phyloP scores from a whole-genome alignment of 768 basidiomycete genomes.

The Rhodotorula paludigena region DNA sequence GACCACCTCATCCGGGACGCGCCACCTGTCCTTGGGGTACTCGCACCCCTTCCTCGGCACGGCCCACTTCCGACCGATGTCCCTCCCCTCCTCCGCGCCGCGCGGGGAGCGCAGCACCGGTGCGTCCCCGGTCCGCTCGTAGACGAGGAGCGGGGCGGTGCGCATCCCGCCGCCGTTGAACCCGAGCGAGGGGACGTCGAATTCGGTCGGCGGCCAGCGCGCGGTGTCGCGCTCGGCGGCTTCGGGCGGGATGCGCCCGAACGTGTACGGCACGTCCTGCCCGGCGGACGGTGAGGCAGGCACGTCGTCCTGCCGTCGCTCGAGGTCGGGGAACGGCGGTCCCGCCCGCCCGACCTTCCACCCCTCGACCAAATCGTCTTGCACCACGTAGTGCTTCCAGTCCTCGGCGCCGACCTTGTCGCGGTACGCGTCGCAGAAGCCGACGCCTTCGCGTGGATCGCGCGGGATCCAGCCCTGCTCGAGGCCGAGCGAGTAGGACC shows the following conservation, averaged over 20 bases:
- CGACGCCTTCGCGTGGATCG: constrained; percentile 71
- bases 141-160: neutral
- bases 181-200: neutral
- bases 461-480: constrained; percentile 85
- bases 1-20: neutral
- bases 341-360: constrained; percentile 8
- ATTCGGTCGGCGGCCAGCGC: neutral
- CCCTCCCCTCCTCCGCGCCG: neutral
- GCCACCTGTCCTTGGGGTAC: neutral
- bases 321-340: too few relatives aligned
- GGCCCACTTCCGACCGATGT: neutral
- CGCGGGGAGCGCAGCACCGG: neutral
- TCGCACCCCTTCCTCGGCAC: neutral
- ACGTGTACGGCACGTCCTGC: too few relatives aligned
- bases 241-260: neutral
- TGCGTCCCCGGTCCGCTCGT: neutral
- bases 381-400: neutral
- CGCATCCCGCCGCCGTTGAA: neutral
- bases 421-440: constrained; percentile 55
- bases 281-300: too few relatives aligned
- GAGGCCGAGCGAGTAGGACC: constrained; percentile 90
- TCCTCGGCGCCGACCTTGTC: neutral
- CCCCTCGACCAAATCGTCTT: neutral
- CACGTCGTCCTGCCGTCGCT: too few relatives aligned
- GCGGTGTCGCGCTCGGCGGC: neutral